Base-by-base conservation (phyloP, 495 filamentous ascomycete genomes). In the Penicillium maclennaniae region DNA sequence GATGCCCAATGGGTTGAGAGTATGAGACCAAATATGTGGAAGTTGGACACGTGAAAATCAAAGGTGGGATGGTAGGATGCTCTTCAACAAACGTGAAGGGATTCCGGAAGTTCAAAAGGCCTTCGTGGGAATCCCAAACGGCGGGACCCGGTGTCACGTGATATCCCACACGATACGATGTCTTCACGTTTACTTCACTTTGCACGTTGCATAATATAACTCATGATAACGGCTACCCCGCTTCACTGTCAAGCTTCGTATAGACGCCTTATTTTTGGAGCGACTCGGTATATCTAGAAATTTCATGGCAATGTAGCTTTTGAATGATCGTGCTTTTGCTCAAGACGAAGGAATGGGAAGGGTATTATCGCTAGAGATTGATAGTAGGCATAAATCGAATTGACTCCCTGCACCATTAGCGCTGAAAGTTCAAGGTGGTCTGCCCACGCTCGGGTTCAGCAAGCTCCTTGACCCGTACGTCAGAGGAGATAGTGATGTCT, bases 401-500 rank as follows among this genome's bases (percentile, higher is more conserved):
- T 39, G 44, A 46, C 45, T 34, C 31, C 39, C 21, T 36, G 25
- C 20, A 52, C 20, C 21, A 28, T 47, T 53, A 63, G 8, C 56
- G 42, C 31, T 50, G 54, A 43, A 75, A 77, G 0, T 63, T 47
- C 19, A 79, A 45, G 8, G 63, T 65, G 14, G 70, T 70, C 34
- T 76, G 75, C 6, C 77, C 77, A 49, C 77, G 71, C 39, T 79
- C 76, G 0, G 87, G 86, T 62, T 88, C 87, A 38, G 78, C 84
- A 58, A 81, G 87, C 86, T 88, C 85, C 65, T 88, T 90, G 46
- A 97, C 85, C 55, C 84, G 86, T 47, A 97, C 91, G 69, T 97
- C 92, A 15, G 82, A 72, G 16, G 84, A 78, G 26, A 83, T 81
- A 31, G 79, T 84, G 49, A 86, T 85, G 69, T 84, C 82, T 45